Evolutionary conservation across 257 asterid genomes (phyloP).

Genomic region (Nicotiana undulata): DNA sequence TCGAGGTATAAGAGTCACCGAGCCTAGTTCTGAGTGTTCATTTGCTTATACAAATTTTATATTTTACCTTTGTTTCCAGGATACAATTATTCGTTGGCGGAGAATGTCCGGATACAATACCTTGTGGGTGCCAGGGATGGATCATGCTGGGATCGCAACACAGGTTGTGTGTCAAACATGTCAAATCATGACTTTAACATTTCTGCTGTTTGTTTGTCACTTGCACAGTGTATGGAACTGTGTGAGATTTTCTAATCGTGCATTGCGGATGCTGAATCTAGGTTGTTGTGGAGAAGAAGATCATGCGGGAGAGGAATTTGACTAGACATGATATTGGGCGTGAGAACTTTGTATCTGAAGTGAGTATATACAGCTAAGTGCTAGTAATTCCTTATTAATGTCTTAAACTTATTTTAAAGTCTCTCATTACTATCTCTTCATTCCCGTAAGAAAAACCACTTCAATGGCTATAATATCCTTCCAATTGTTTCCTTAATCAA

Average conservation of each 20-base stretch:
- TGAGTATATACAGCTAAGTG: conserved; percentile 28
- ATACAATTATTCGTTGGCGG: conserved; percentile 90
- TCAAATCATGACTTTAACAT: not conserved
- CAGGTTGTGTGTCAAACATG: conserved; percentile 44
- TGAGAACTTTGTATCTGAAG: conserved; percentile 57
- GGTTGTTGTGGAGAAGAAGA: conserved; percentile 95
- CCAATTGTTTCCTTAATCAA: not conserved
- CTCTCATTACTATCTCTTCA: not conserved
- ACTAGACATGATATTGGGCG: conserved; percentile 89
- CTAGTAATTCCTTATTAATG: not conserved
- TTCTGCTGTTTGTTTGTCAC: not conserved
- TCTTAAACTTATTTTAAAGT: not conserved
- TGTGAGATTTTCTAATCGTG: not conserved
- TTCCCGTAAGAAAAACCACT: not conserved
- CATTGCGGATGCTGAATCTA: conserved; percentile 12
- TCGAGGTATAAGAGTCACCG: conserved; percentile 44
- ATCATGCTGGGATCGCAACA: conserved; percentile 98
- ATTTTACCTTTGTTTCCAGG: conserved; percentile 34
- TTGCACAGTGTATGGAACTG: not conserved
- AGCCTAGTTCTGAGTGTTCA: conserved; percentile 5
- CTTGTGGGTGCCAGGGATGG: conserved; percentile 94
- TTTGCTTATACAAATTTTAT: not conserved
- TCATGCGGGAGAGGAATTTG: conserved; percentile 63
- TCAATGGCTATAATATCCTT: not conserved
- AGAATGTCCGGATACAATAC: conserved; percentile 95